Conservation (phyloP, 345 rosid genomes). For the Hibiscus tridactylites region DNA sequence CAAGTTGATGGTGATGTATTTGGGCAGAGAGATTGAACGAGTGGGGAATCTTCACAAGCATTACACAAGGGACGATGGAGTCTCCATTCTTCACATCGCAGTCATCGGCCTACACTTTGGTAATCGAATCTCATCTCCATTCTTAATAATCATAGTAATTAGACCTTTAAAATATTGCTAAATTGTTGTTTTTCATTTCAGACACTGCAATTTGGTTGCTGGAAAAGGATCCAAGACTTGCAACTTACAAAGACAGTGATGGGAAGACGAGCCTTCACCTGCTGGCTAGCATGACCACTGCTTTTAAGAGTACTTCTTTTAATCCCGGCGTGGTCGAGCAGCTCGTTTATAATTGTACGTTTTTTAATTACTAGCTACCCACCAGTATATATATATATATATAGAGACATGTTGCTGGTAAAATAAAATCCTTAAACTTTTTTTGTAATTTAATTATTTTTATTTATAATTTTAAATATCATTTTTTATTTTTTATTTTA, state of each 20-base stretch:
- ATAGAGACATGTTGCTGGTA: too few species aligned
- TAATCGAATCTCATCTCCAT: too few species aligned
- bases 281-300: slow-evolving; percentile 15
- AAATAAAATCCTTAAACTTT: too few species aligned
- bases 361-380: not conserved
- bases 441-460: too few species aligned
- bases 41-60: not conserved
- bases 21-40: not conserved
- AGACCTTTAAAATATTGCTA: too few species aligned
- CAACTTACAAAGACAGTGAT: not conserved
- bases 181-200: not conserved
- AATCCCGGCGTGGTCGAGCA: not conserved
- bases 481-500: too few species aligned
- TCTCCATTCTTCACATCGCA: slow-evolving; percentile 22
- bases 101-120: slow-evolving; percentile 20
- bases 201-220: slow-evolving; percentile 15
- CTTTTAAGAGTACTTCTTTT: slow-evolving; percentile 20
- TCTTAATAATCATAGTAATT: too few species aligned
- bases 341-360: slow-evolving; percentile 15
- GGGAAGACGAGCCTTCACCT: slow-evolving; percentile 13
- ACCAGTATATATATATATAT: too few species aligned
- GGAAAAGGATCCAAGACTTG: not conserved
- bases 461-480: too few species aligned
- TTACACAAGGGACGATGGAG: not conserved
- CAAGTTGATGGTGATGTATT: not conserved